Evolutionary conservation across 1,284 basidiomycete genomes (phyloP).

Genomic region (Rhodotorula sp.): DNA sequence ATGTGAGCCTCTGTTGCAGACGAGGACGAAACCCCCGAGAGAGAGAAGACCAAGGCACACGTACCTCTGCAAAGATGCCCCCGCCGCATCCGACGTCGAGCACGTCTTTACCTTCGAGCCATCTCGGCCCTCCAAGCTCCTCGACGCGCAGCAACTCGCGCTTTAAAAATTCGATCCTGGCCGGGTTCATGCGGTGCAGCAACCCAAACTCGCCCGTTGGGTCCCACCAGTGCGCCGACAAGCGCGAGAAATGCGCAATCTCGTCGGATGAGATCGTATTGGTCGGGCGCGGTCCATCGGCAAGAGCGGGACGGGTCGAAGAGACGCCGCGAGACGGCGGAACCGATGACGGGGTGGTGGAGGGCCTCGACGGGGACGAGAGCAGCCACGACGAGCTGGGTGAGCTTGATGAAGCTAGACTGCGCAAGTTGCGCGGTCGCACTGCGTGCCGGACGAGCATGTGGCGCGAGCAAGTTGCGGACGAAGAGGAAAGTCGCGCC

Average conservation of each 20-base stretch:
- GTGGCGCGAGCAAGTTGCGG: not conserved
- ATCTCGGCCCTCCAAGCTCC: conserved; percentile 45
- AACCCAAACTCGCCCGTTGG: conserved; percentile 86
- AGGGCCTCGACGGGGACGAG: not conserved
- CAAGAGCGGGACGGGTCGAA: not conserved
- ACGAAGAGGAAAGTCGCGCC: not conserved
- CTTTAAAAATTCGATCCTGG: conserved; percentile 74
- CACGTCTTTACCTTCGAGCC: conserved; percentile 64
- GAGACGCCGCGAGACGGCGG: not conserved
- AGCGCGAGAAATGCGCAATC: conserved; percentile 86
- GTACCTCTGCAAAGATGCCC: conserved; percentile 85
- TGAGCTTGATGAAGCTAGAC: not conserved
- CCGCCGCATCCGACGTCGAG: conserved; percentile 94
- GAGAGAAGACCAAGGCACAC: conserved; percentile 16
- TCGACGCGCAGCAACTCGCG: conserved; percentile 46
- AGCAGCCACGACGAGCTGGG: not conserved
- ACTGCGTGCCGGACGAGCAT: not conserved
- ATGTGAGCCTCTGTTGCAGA: not conserved
- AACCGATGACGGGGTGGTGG: not conserved
- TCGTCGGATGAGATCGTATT: conserved; percentile 58
- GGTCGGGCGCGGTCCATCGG: conserved; percentile 3
- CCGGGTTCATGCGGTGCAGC: conserved; percentile 94
- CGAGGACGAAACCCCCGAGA: too few species aligned
- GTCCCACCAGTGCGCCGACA: conserved; percentile 96
- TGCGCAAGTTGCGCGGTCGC: not conserved